Evolutionary conservation across 2,329 filamentous ascomycete species (phyloP), one percentile per base, ranked within the genome.

Genomic region (Aspergillus sp.): DNA sequence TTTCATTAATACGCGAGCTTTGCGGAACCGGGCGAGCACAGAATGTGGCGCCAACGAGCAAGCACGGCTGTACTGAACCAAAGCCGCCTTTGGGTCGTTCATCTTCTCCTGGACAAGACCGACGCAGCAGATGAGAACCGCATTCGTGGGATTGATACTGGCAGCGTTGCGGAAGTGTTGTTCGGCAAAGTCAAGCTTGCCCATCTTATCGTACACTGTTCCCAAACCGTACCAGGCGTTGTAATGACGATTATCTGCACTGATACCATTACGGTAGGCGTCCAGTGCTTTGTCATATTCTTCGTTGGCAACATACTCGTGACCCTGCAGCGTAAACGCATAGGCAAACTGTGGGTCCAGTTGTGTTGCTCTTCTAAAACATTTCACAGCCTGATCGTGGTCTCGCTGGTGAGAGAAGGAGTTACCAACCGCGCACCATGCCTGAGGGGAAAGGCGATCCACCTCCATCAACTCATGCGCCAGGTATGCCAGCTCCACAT

Each of bases 171-270:
- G 81, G 73, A 94, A 98, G 70, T 98, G 91, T 48, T 84, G 83
- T 60, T 94, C 87, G 2, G 93, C 91, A 64, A 93, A 88, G 51
- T 94, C 88, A 57, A 88, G 90, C 64, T 88, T 90, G 60, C 89
- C 90, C 58, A 94, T 80, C 61, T 90, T 91, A 66, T 94, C 88
- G 59, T 91, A 93, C 1, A 95, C 89, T 33, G 72, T 77, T 5
- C 79, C 81, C n/a, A 84, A 67, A 19, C 93, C 93, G 64, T 97
- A 98, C 80, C 94, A 97, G n/a, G 91, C 93, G 62, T 96, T 95
- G 73, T 97, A 98, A 64, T 96, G 91, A 19, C 91, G 82, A 46
- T 80, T 82, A 60, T 98, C 90, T 0, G 88, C 88, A 40, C 83
- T 80, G 55, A 98, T 86, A 1, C 88, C 90, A 45, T 84, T 81